These are phyloP conservation scores for Papiliotrema flavescens DNA, from an alignment of 1,284 basidiomycete genomes.

Conservation along the genomic window DNA sequence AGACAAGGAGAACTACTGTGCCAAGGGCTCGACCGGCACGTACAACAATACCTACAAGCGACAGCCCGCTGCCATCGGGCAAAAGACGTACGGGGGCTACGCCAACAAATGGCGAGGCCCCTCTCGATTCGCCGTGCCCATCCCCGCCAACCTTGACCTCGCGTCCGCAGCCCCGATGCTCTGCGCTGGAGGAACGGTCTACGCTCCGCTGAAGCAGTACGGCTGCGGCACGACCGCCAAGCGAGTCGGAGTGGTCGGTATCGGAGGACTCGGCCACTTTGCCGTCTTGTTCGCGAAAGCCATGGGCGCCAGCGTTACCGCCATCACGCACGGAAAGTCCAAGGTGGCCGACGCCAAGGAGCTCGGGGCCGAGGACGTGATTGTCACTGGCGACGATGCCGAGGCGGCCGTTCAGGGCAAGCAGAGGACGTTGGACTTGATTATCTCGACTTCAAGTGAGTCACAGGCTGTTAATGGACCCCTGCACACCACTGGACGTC, in stretches of 20 bases:
- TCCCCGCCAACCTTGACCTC: slow-evolving; percentile 59
- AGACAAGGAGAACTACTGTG: slow-evolving; percentile 48
- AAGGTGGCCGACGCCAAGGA: slow-evolving; percentile 55
- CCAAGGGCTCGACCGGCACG: slow-evolving; percentile 43
- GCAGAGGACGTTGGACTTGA: slow-evolving; percentile 48
- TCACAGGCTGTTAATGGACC: too few species aligned
- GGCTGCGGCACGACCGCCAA: slow-evolving; percentile 53
- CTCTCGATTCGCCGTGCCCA: slow-evolving; percentile 59
- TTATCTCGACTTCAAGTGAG: slow-evolving; percentile 50
- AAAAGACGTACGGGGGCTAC: slow-evolving; percentile 51
- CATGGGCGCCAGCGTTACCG: slow-evolving; percentile 59
- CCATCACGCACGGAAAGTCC: slow-evolving; percentile 52
- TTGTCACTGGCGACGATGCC: slow-evolving; percentile 50
- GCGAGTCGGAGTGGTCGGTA: slow-evolving; percentile 53
- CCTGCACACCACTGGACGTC: too few species aligned
- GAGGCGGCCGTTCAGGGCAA: slow-evolving; percentile 48
- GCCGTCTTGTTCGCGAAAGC: slow-evolving; percentile 51
- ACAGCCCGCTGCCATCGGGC: slow-evolving; percentile 40
- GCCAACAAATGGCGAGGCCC: slow-evolving; percentile 41
- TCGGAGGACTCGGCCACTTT: slow-evolving; percentile 50
- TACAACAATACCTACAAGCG: slow-evolving; percentile 31
- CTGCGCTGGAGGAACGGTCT: slow-evolving; percentile 50
- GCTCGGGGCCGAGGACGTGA: slow-evolving; percentile 50
- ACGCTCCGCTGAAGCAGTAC: slow-evolving; percentile 50
- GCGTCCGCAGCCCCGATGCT: slow-evolving; percentile 57